Base-by-base conservation (phyloP, 1,284 basidiomycete genomes). In the Austroboletus niveus region DNA sequence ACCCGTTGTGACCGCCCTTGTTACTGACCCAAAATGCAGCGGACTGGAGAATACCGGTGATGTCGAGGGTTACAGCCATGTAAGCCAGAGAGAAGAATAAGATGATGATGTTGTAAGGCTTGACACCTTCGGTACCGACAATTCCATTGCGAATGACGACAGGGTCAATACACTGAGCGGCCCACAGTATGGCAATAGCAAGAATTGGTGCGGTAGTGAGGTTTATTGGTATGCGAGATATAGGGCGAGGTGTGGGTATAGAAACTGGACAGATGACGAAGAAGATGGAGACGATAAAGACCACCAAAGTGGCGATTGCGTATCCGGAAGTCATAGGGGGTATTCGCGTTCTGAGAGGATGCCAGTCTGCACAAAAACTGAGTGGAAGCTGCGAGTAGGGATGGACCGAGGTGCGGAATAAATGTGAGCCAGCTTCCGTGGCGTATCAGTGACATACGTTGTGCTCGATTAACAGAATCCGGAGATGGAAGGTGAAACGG, bases 11-110 rank as follows among this genome's bases (percentile, higher is more conserved):
- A 1, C 90, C 88, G 14, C 91, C 85, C 64, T 80, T 85, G 54
- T 85, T 84, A 52, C 87, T 88, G 55, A 97, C 92, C 78, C 83
- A 88, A 69, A 92, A 93, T 0, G 95, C 94, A 2, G 94, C 82
- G 45, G 87, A 90, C 42, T 89, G 84, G 5, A 98, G 78, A 10
- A 96, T 75, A 2, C 96, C 95, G 0, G 93, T 94, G 8, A 88
- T 81, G 64, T 99, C 95, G 36, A 98, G 79, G 0, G 93, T 93
- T 46, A 98, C 88, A 4, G 95, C 87, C 73, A 98, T 89, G 72
- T 98, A 99, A 0, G 94, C 94, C 49, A 98, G 77, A 2, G 89
- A 91, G 58, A 94, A 84, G 72, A 98, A 98, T 5, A 98, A 75
- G 29, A 92, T 90, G 69, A 98, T 82, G 55, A 98, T 94, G 68